phyloP scores from a whole-genome alignment of 768 basidiomycete genomes.

The Boletus insuetus region DNA sequence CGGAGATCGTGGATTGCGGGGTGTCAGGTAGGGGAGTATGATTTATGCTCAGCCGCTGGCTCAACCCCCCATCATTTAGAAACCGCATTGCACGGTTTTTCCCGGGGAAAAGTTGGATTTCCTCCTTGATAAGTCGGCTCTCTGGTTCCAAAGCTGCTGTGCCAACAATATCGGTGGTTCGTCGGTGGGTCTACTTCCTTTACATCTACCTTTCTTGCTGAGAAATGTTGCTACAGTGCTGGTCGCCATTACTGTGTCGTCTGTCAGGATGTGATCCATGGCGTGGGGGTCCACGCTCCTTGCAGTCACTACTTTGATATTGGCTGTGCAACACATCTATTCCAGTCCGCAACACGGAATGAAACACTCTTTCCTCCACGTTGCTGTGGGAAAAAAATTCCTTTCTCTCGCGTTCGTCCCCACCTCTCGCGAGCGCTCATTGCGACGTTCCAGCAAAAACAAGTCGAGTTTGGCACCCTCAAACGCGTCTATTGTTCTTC shows the following conservation, averaged over 20 bases:
- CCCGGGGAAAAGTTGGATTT: constrained; percentile 19
- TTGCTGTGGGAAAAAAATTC: constrained; percentile 36
- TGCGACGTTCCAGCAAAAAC: constrained; percentile 24
- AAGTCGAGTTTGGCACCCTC: constrained; percentile 30
- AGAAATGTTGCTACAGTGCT: not conserved
- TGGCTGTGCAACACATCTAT: constrained; percentile 34
- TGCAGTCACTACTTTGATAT: constrained; percentile 38
- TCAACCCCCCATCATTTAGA: not conserved
- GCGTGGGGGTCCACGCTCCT: constrained; percentile 25
- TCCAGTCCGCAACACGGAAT: constrained; percentile 34
- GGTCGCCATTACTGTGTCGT: constrained; percentile 34
- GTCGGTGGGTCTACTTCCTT: constrained; percentile 12
- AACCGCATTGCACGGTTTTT: not conserved
- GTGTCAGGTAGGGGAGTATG: not conserved
- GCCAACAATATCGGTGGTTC: not conserved
- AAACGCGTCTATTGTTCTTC: constrained; percentile 39
- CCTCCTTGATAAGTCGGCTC: constrained; percentile 6
- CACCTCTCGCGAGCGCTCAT: constrained; percentile 24
- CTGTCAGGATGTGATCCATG: constrained; percentile 33
- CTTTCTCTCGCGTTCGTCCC: constrained; percentile 20
- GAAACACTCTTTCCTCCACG: constrained; percentile 42
- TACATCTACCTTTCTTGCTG: not conserved
- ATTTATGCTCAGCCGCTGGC: not conserved
- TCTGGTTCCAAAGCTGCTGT: not conserved
- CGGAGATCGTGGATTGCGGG: not conserved